phyloP scores from a whole-genome alignment of 108 stramenopile species.

The Hondaea fermentalgiana region DNA sequence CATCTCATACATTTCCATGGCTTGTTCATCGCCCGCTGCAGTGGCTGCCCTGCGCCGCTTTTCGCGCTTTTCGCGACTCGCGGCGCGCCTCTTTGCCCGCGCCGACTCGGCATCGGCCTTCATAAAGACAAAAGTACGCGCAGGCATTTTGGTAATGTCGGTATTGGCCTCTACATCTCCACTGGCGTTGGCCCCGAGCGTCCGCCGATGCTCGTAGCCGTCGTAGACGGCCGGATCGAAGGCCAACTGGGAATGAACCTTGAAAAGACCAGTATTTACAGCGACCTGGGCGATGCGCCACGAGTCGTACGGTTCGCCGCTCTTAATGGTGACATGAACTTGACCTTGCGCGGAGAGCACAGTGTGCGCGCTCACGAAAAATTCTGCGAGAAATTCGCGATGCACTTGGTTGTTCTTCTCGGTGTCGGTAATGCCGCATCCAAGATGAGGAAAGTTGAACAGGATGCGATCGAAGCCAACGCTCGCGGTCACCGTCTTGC shows the following conservation, averaged over 20 bases:
- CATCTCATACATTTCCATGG: background rate
- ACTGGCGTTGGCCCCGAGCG: background rate
- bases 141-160: background rate
- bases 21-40: background rate
- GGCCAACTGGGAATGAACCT: background rate
- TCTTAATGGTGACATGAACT: background rate
- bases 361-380: background rate
- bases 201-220: background rate
- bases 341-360: background rate
- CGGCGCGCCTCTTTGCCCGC: background rate
- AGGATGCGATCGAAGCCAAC: background rate
- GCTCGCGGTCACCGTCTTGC: background rate
- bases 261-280: background rate
- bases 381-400: background rate
- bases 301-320: slow-evolving; percentile 13
- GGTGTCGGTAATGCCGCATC: background rate
- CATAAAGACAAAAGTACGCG: background rate
- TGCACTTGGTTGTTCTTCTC: background rate
- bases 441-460: slow-evolving; percentile 8
- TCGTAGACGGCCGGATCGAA: background rate
- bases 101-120: background rate
- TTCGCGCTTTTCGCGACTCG: background rate
- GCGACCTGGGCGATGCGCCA: background rate
- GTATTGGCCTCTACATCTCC: background rate
- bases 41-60: background rate